Evolutionary conservation across 345 rosid species (phyloP).

Genomic region (Eucalyptus polybractea): DNA sequence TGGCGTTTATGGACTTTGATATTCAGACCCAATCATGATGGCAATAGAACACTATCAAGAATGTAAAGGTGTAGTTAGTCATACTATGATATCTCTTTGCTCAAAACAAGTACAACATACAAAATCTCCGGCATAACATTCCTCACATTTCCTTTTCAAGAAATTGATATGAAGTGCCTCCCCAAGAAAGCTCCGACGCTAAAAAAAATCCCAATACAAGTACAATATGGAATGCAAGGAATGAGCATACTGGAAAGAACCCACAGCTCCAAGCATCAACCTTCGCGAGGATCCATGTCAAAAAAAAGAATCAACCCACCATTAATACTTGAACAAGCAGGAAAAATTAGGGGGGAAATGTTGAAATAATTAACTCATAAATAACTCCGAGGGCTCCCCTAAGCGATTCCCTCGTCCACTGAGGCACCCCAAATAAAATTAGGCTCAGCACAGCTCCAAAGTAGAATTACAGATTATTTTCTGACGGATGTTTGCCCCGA

Average conservation of each 20-base stretch:
- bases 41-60: not conserved
- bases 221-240: not conserved
- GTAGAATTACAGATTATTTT: not conserved
- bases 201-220: not conserved
- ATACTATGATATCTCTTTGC: not conserved
- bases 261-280: not conserved
- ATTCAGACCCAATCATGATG: not conserved
- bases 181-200: not conserved
- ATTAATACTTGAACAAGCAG: not conserved
- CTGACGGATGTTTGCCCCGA: fast-evolving
- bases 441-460: constrained; percentile 13
- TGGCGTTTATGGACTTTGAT: not conserved
- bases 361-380: not conserved
- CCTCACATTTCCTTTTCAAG: not conserved
- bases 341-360: not conserved
- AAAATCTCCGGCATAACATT: not conserved
- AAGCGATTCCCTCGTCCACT: constrained; percentile 3
- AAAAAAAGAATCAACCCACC: not conserved
- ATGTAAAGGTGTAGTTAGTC: not conserved
- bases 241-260: not conserved
- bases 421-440: constrained; percentile 26
- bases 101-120: not conserved
- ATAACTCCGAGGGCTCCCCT: not conserved
- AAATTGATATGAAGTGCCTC: not conserved
- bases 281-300: not conserved